A percentile compares a stretch with the other conserved stretches of the same genome.
Evolutionary conservation across 2,329 filamentous ascomycete genomes (phyloP).

Genomic region (Didymella arachidicola): DNA sequence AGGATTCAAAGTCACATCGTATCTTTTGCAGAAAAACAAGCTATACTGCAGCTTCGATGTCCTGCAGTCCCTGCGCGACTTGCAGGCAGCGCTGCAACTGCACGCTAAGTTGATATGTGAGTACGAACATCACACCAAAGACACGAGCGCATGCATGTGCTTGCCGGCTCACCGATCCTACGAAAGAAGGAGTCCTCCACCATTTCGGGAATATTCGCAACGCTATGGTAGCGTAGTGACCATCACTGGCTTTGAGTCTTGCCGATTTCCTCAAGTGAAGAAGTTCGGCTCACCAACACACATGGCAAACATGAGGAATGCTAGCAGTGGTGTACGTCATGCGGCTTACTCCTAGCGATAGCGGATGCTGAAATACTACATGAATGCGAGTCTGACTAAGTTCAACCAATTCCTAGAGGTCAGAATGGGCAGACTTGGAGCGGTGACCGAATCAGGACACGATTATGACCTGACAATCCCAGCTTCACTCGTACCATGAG

Average conservation of each 20-base stretch:
- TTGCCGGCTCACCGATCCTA: not conserved
- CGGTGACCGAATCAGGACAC: not conserved
- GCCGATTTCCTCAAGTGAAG: not conserved
- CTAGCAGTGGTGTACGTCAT: conserved; percentile 3
- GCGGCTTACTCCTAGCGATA: not conserved
- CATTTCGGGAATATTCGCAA: not conserved
- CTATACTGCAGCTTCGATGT: not conserved
- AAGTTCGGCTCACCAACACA: not conserved
- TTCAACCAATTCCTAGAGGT: not conserved
- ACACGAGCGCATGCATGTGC: not conserved
- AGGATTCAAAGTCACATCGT: not conserved
- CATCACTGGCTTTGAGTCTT: not conserved
- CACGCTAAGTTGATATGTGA: not conserved
- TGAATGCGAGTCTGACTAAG: conserved; percentile 4
- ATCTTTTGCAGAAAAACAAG: not conserved
- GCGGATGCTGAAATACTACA: not conserved
- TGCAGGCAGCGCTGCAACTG: not conserved
- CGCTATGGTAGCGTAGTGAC: not conserved
- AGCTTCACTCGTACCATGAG: not conserved
- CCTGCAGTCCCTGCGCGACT: not conserved
- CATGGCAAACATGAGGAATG: not conserved
- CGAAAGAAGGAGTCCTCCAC: not conserved
- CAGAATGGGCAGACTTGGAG: not conserved
- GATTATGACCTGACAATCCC: not conserved
- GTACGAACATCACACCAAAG: not conserved